Evolutionary conservation across 306 rosid species (phyloP), one percentile per base, ranked within the genome.

Genomic region (Cyclanthera cordifolia): DNA sequence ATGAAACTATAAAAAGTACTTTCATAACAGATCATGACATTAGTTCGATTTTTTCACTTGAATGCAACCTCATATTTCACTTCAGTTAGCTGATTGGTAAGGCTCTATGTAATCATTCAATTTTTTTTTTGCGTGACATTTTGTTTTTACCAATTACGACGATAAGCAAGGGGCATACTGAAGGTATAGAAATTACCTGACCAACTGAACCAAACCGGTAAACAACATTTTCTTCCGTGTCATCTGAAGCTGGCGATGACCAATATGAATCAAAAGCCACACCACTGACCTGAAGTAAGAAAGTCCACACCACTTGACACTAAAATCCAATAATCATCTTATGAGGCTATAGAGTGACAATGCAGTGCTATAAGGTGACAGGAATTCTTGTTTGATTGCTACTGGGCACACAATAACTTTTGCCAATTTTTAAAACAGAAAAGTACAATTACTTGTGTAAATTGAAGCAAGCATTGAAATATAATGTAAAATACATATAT

Each of bases 201-300:
- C 99, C 99, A 53, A 94, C 95, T 15, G 99, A 94, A 77, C 95
- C 99, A 59, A 94, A 94, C 74, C 99, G 93, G 79, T 94, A 94
- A 75, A 75, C 85, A 37, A 90, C 68, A 12, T 87, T 81, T 76
- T 87, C 95, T 73, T 80, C 94, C 15, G 79, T 82, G 72, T 87
- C 88, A 41, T 85, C 86, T 74, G 95, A 80, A 75, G 86, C 86
- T 70, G 99, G 95, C 7, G 99, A 83, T 32, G 95, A 80, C 96
- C 99, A 93, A 78, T 90, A 88, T 17, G 99, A 85, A 82, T 94
- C 99, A 79, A 93, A 93, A 61, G 87, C 94, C 83, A 94, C 99
- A 59, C 97, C 99, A 77, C 99, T 94, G 66, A 90, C 99, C 96
- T 93, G 88, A 17, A 71, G 55, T 63, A 43, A 55, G 4, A 25